Conservation (phyloP, 2,329 filamentous ascomycete genomes). For the Penicillium sp. region DNA sequence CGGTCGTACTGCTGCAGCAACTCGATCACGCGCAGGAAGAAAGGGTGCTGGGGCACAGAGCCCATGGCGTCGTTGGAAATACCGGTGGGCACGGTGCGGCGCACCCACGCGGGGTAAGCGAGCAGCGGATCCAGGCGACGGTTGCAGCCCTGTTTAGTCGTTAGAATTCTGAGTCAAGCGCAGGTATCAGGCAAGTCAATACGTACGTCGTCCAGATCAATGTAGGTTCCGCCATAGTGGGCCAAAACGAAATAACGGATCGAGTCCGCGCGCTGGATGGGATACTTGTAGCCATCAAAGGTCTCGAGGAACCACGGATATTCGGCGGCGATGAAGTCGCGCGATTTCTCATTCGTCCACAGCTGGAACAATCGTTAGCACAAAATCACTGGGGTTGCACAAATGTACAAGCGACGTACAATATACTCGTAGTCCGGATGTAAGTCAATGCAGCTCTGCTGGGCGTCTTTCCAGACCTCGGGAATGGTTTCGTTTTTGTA, state of each 20-base stretch:
- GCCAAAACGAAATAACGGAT: conserved; percentile 75
- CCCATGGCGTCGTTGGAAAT: conserved; percentile 81
- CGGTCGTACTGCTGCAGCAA: conserved; percentile 62
- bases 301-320: conserved; percentile 74
- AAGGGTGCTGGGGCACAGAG: conserved; percentile 64
- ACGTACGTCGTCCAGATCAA: conserved; percentile 67
- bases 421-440: conserved; percentile 71
- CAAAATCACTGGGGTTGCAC: neutral
- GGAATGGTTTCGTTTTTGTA: conserved; percentile 68
- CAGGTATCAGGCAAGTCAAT: neutral
- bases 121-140: conserved; percentile 63
- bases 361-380: conserved; percentile 48
- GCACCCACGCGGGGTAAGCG: conserved; percentile 64
- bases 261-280: conserved; percentile 71
- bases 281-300: conserved; percentile 67
- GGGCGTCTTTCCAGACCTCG: conserved; percentile 59
- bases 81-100: conserved; percentile 67
- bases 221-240: conserved; percentile 73
- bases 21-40: conserved; percentile 66
- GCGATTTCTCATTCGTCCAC: conserved; percentile 67
- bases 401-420: conserved; percentile 40
- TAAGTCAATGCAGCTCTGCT: conserved; percentile 61
- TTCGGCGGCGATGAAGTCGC: conserved; percentile 65
- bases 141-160: conserved; percentile 55
- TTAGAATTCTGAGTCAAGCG: conserved; percentile 10